A percentile compares a stretch with the other conserved stretches of the same genome.
phyloP scores from a whole-genome alignment of 768 basidiomycete species.

The Postia placenta region DNA sequence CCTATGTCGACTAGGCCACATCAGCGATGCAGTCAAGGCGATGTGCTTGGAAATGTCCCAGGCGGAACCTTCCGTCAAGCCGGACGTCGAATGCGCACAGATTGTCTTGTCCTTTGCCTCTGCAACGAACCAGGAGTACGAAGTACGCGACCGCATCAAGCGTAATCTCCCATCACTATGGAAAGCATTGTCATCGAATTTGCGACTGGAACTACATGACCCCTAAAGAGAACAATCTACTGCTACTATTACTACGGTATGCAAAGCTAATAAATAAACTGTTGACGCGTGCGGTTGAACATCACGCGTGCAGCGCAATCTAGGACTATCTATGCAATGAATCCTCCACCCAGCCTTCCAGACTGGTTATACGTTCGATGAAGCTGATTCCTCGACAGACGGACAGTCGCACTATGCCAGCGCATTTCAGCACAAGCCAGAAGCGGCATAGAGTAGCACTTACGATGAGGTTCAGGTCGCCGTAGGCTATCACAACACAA shows the following conservation, averaged over 20 bases:
- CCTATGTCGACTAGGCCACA: constrained; percentile 62
- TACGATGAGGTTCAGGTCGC: constrained; percentile 86
- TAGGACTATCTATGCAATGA: too few species aligned
- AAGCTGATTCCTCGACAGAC: constrained; percentile 70
- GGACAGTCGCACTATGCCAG: constrained; percentile 72
- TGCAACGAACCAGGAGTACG: constrained; percentile 33
- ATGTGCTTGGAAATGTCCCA: constrained; percentile 59
- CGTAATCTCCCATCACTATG: constrained; percentile 34
- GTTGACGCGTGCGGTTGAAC: constrained; percentile 60
- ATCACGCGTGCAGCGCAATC: too few species aligned
- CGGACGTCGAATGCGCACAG: constrained; percentile 42
- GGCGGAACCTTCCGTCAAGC: constrained; percentile 27
- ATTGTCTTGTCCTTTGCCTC: constrained; percentile 53
- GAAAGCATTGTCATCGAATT: constrained; percentile 18
- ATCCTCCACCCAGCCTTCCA: too few species aligned
- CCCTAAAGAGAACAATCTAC: constrained; percentile 3
- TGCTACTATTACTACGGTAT: constrained; percentile 11
- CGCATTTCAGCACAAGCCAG: too few species aligned
- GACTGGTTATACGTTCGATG: constrained; percentile 1
- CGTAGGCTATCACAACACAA: constrained; percentile 60
- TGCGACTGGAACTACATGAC: background rate
- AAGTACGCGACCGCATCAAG: constrained; percentile 41
- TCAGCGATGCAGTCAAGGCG: constrained; percentile 62
- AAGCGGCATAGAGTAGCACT: constrained; percentile 36
- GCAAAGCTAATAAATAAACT: constrained; percentile 17